Evolutionary conservation across 345 rosid genomes (phyloP), one percentile per base, ranked within the genome.

Genomic region (Rhizophora mangle): DNA sequence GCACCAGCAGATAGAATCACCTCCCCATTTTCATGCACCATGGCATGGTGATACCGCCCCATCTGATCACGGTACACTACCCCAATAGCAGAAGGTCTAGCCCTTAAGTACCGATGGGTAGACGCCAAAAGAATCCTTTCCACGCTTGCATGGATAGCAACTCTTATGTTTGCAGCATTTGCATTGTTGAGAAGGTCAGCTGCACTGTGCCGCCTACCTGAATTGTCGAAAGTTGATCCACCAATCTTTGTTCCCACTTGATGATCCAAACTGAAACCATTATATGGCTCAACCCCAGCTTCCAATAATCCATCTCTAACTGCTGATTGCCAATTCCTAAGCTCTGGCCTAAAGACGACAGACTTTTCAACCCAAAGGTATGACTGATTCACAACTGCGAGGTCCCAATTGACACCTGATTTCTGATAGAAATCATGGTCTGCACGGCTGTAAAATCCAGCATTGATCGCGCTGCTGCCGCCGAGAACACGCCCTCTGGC

Each of bases 381-480:
- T 7, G 98, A 88, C 72, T 78, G 84, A 70, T 94, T 91, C 69
- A 89, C 98, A 64, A 64, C 11, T 57, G 37, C 55, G 8, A 83
- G 77, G 79, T 94, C 95, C 97, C 96, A 89, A 49, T 64, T 46
- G 27, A 85, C 68, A 68, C 93, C 92, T 0, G 98, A 88, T 24
- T 72, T 71, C 52, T 49, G 58, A 46, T 80, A 89, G 70, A 94
- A 94, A 15, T 80, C 88, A 19, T 58, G 59, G 72, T 91, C 89
- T 5, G 97, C 96, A 18, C 93, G 80, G 80, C 96, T 94, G 4
- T 88, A 94, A 63, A 94, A 94, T 0, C 98, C 97, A 0, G 98
- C 97, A 47, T 94, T 94, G 43, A 94, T 91, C n/a, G 90, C 89
- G 31, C 97, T 94, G 67, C 98, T 89, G 63, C 98, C 98, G 0